Conservation (phyloP, 192 early-diverging fungal species). For the Entophlyctis luteolus region DNA sequence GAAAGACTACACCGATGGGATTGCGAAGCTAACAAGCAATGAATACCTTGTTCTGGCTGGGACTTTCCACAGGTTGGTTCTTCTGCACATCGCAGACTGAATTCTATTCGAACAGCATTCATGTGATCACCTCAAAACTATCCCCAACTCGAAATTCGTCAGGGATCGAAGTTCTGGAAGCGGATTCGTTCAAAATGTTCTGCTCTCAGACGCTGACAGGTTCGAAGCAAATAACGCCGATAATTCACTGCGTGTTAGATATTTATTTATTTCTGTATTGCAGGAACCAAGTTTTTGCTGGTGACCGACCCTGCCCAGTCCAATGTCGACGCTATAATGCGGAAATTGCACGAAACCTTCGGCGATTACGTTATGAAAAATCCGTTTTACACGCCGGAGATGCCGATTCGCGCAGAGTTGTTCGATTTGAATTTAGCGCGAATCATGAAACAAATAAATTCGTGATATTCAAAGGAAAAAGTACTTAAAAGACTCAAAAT, state of each 20-base stretch:
- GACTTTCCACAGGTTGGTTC: slow-evolving; percentile 85
- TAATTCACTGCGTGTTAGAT: neutral
- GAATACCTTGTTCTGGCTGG: slow-evolving; percentile 97
- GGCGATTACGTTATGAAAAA: slow-evolving; percentile 98
- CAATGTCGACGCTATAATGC: slow-evolving; percentile 61
- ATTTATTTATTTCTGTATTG: neutral
- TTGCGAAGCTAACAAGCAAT: slow-evolving; percentile 83
- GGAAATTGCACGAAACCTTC: slow-evolving; percentile 79
- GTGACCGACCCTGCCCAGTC: slow-evolving; percentile 76
- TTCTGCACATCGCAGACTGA: neutral
- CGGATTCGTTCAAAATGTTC: slow-evolving; percentile 83
- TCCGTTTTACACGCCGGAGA: slow-evolving; percentile 96
- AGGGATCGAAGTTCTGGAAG: slow-evolving; percentile 90
- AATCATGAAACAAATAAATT: slow-evolving; percentile 51
- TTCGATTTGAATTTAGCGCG: slow-evolving; percentile 81
- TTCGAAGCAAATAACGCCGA: too few relatives aligned
- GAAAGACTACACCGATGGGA: slow-evolving; percentile 79
- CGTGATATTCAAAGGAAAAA: slow-evolving; percentile 7
- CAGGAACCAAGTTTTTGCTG: slow-evolving; percentile 93
- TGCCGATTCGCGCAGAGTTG: slow-evolving; percentile 94
- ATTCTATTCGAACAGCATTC: slow-evolving; percentile 63
- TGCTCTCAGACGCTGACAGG: slow-evolving; percentile 94
- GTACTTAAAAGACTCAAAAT: neutral
- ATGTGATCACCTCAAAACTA: slow-evolving; percentile 91
- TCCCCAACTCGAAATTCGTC: slow-evolving; percentile 76